These are phyloP conservation scores for Cyclanthera cordifolia DNA, from an alignment of 306 rosid species.

Conservation along the genomic window DNA sequence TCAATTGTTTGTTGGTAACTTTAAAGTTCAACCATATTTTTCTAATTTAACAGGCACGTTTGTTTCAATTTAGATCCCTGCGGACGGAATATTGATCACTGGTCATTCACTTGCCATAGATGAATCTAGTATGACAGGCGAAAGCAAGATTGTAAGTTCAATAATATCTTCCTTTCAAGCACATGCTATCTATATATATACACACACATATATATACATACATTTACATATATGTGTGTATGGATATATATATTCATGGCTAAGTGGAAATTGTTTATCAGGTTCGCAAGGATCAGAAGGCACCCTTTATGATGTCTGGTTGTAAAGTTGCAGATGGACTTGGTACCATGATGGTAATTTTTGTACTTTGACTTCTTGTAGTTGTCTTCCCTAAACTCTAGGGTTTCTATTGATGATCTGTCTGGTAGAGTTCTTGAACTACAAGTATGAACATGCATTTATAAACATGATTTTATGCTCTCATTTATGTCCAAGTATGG, in stretches of 20 bases:
- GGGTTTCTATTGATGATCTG: not conserved
- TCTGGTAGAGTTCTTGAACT: not conserved
- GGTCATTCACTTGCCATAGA: conserved; percentile 89
- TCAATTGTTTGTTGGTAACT: conserved; percentile 17
- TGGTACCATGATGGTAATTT: conserved; percentile 83
- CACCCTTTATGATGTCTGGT: conserved; percentile 95
- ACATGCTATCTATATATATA: too few species aligned
- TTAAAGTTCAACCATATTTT: not conserved
- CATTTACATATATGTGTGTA: too few species aligned
- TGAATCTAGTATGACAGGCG: conserved; percentile 99
- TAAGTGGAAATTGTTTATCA: conserved; percentile 31
- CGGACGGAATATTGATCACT: conserved; percentile 72
- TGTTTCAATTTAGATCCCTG: conserved; percentile 57
- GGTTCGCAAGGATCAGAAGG: conserved; percentile 75
- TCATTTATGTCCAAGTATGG: not conserved
- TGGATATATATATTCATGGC: too few species aligned
- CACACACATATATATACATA: too few species aligned
- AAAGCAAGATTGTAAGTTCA: conserved; percentile 82
- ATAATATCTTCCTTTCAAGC: conserved; percentile 16
- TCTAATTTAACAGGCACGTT: not conserved
- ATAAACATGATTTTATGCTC: not conserved
- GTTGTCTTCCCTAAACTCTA: not conserved
- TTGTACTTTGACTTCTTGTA: not conserved
- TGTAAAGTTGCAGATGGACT: conserved; percentile 98
- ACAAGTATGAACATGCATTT: not conserved